Conservation (phyloP, 2,329 filamentous ascomycete genomes). For the Tolypocladium album region DNA sequence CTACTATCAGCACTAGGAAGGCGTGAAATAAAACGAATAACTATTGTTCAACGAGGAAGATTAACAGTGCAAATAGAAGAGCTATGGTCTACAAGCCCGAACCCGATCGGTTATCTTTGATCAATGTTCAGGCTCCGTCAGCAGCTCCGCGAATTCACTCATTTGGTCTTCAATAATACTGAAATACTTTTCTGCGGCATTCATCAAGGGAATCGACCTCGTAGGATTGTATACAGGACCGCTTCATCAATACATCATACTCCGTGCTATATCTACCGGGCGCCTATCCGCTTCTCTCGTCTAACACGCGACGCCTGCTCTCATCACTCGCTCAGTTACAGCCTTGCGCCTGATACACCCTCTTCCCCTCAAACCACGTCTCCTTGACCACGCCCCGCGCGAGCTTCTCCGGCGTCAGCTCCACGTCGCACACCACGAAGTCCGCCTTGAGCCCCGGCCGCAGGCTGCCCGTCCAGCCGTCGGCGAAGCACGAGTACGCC, state of each 20-base stretch:
- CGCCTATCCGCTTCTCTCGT: neutral
- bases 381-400: slow-evolving; percentile 33
- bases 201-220: too few species aligned
- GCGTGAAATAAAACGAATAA: neutral
- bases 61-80: neutral
- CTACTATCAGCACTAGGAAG: neutral
- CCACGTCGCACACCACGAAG: slow-evolving; percentile 41
- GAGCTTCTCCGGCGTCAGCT: slow-evolving; percentile 34
- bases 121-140: too few species aligned
- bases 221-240: neutral
- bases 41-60: neutral
- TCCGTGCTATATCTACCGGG: neutral
- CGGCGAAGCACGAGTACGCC: slow-evolving; percentile 48
- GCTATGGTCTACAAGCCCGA: neutral
- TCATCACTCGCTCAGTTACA: neutral
- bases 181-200: too few species aligned
- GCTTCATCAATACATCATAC: neutral
- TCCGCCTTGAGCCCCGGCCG: slow-evolving; percentile 44
- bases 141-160: too few species aligned
- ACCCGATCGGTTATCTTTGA: too few species aligned
- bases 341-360: slow-evolving; percentile 19
- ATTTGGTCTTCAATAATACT: neutral
- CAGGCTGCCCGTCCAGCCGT: slow-evolving; percentile 41
- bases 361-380: slow-evolving; percentile 42
- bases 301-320: neutral